Percentiles rank a stretch among this genome's conserved stretches.
Evolutionary conservation across 2,329 filamentous ascomycete species (phyloP).

Genomic region (Colletotrichum destructivum): DNA sequence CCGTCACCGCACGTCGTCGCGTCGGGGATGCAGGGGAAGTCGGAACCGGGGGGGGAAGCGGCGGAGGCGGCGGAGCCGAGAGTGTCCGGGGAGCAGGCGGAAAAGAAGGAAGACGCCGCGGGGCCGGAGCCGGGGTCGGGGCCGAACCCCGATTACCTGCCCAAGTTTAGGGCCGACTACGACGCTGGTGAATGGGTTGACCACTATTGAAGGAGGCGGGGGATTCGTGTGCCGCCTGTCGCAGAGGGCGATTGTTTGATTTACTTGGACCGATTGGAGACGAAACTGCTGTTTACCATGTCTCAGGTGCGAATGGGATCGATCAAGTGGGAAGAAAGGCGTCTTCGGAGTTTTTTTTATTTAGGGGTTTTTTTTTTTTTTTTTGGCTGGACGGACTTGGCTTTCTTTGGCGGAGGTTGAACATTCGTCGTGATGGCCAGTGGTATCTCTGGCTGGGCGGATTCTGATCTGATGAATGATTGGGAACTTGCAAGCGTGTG

Average conservation of each 20-base stretch:
- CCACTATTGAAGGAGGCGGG: background rate
- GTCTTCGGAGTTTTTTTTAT: no score
- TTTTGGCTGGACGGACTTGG: no score
- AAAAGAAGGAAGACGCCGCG: background rate
- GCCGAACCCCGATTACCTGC: slow-evolving; percentile 10
- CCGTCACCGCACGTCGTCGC: slow-evolving; percentile 6
- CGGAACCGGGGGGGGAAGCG: no score
- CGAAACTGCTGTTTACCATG: background rate
- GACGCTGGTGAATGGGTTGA: background rate
- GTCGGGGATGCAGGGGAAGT: background rate
- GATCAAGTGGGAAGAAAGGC: no score
- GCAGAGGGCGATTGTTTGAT: background rate
- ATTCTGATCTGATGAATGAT: background rate
- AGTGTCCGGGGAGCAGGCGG: no score
- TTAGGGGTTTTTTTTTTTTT: no score
- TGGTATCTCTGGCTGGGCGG: background rate
- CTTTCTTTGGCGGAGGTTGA: no score
- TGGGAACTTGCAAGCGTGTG: background rate
- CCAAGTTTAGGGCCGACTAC: slow-evolving; percentile 17
- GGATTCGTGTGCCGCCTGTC: background rate
- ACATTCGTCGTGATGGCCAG: no score
- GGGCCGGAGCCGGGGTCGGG: no score
- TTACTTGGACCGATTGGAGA: background rate
- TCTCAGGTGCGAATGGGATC: no score
- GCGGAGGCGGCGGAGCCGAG: no score